Evolutionary conservation across 768 basidiomycete species (phyloP).

Genomic region (Kockovaella imperatae): DNA sequence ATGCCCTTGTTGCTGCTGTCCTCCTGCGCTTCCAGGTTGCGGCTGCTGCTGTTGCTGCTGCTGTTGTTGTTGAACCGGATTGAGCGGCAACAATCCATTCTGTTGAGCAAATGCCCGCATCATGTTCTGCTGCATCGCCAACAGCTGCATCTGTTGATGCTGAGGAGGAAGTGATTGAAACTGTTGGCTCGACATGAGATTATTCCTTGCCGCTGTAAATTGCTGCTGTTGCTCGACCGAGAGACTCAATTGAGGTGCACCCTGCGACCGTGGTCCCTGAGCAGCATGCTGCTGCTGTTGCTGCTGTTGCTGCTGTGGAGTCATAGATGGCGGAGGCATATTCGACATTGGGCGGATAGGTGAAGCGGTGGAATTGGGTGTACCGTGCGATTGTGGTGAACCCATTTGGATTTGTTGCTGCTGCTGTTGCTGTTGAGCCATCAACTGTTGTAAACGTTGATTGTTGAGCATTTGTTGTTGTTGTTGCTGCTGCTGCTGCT

Average conservation of each 20-base stretch:
- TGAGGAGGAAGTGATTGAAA: slow-evolving; percentile 16
- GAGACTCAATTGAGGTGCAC: not conserved
- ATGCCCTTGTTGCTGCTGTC: slow-evolving; percentile 14
- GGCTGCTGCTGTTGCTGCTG: slow-evolving; percentile 19
- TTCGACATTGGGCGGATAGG: not conserved
- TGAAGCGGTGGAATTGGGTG: not conserved
- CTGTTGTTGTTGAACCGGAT: slow-evolving; percentile 11
- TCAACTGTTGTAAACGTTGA: not conserved
- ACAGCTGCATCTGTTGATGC: slow-evolving; percentile 15
- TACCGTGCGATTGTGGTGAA: not conserved
- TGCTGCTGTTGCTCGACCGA: slow-evolving; percentile 14
- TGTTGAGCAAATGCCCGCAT: slow-evolving; percentile 12
- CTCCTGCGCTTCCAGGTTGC: slow-evolving; percentile 4
- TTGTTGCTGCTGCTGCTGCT: slow-evolving; percentile 7
- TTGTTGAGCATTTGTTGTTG: not conserved
- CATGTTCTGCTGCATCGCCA: slow-evolving; percentile 15
- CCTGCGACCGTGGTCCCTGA: slow-evolving; percentile 7
- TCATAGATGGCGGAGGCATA: not conserved
- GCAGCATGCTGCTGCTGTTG: slow-evolving; percentile 3
- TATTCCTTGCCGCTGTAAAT: slow-evolving; percentile 9
- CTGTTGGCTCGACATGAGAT: slow-evolving; percentile 9
- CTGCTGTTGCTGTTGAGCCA: not conserved
- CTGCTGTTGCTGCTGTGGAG: slow-evolving; percentile 8
- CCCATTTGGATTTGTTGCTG: not conserved
- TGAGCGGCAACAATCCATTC: slow-evolving; percentile 6